Percentiles rank a stretch among this genome's conserved stretches.
Evolutionary conservation across 1,284 basidiomycete species (phyloP).

Genomic region (Cutaneotrichosporon cavernicola): DNA sequence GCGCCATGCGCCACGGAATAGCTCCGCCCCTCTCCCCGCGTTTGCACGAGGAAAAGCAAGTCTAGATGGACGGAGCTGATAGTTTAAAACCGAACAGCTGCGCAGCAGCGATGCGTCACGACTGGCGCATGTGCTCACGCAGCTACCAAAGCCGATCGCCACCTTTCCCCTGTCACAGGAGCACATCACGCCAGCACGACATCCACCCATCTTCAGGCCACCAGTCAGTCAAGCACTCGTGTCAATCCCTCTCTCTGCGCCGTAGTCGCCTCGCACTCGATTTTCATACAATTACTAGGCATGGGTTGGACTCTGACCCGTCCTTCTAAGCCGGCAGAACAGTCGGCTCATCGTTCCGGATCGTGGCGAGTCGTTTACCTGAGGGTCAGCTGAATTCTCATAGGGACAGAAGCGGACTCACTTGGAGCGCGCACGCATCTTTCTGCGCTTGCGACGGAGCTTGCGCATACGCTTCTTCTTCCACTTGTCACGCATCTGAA

Average conservation of each 20-base stretch:
- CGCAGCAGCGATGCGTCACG: not conserved
- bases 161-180: not conserved
- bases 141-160: not conserved
- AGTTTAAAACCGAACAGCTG: not conserved
- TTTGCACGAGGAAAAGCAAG: not conserved
- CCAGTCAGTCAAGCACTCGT: not conserved
- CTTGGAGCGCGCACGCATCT: conserved; percentile 30
- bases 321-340: not conserved
- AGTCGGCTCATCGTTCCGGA: conserved; percentile 3
- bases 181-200: not conserved
- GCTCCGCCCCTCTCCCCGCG: not conserved
- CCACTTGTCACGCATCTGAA: conserved; percentile 31
- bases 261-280: conserved; percentile 10
- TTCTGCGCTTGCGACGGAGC: conserved; percentile 29
- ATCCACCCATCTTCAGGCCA: not conserved
- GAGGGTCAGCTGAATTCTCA: not conserved
- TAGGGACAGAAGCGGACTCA: conserved; percentile 9
- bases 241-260: not conserved
- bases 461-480: conserved; percentile 32
- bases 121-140: not conserved
- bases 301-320: conserved; percentile 2
- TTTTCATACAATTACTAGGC: conserved; percentile 8
- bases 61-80: not conserved
- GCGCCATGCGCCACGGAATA: not conserved
- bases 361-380: conserved; percentile 18